Conservation (phyloP, 108 stramenopile genomes). For the Cyclostephanos invisitatus region DNA sequence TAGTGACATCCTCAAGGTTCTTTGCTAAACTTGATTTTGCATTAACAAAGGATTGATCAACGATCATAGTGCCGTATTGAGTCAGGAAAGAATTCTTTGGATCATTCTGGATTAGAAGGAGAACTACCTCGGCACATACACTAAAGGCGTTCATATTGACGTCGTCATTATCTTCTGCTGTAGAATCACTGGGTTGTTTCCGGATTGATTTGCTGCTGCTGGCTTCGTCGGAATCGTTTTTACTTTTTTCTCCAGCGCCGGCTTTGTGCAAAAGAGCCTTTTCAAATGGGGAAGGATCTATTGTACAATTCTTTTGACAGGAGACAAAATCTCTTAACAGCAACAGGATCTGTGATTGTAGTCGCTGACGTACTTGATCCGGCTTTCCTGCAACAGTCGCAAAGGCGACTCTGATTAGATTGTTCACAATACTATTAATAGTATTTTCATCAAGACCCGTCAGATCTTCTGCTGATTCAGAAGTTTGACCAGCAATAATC, state of each 20-base stretch:
- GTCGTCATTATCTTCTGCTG: slow-evolving; percentile 7
- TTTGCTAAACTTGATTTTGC: background rate
- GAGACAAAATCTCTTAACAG: slow-evolving; percentile 39
- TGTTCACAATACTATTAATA: slow-evolving; percentile 77
- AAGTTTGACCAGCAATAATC: slow-evolving; percentile 49
- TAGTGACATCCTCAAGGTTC: slow-evolving; percentile 21
- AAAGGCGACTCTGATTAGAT: slow-evolving; percentile 76
- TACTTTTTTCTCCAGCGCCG: slow-evolving; percentile 16
- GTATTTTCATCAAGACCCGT: slow-evolving; percentile 25
- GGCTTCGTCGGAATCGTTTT: slow-evolving; percentile 11
- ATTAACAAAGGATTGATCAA: slow-evolving; percentile 12
- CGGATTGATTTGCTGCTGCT: slow-evolving; percentile 14
- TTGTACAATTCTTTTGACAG: slow-evolving; percentile 35
- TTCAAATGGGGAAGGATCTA: slow-evolving; percentile 61
- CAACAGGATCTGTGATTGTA: slow-evolving; percentile 28
- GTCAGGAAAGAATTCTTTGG: slow-evolving; percentile 15
- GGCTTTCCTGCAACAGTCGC: slow-evolving; percentile 73
- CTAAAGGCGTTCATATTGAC: background rate
- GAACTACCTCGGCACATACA: slow-evolving; percentile 20
- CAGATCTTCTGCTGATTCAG: slow-evolving; percentile 14
- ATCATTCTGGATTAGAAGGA: slow-evolving; percentile 25
- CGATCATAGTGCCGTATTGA: slow-evolving; percentile 3
- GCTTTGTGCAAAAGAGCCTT: slow-evolving; percentile 46
- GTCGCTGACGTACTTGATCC: slow-evolving; percentile 15
- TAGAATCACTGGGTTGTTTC: slow-evolving; percentile 3